phyloP scores from a whole-genome alignment of 805 yeast genomes.

The Yamadazyma paraphyllophila region DNA sequence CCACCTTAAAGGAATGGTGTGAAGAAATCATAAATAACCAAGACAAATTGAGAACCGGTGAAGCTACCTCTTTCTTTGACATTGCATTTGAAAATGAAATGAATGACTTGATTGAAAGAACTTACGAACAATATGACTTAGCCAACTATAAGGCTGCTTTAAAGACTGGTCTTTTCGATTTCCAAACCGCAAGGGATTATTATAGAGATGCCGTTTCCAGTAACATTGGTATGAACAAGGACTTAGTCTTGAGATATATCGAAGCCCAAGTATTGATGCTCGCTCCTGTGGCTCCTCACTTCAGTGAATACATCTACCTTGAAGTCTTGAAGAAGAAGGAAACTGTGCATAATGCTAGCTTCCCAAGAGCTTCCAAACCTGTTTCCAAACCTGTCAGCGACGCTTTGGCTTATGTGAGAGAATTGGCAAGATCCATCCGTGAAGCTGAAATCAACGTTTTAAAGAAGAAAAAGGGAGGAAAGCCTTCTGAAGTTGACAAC shows the following conservation, averaged over 20 bases:
- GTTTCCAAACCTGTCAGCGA: slow-evolving; percentile 60
- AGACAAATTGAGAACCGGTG: slow-evolving; percentile 50
- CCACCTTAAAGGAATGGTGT: slow-evolving; percentile 92
- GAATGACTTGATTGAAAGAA: slow-evolving; percentile 73
- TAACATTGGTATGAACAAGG: slow-evolving; percentile 70
- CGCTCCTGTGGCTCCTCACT: slow-evolving; percentile 95
- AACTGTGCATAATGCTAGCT: slow-evolving; percentile 69
- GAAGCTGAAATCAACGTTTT: slow-evolving; percentile 86
- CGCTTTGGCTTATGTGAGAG: slow-evolving; percentile 77
- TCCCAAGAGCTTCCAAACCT: slow-evolving; percentile 77
- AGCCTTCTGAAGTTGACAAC: slow-evolving; percentile 70
- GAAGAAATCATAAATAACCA: slow-evolving; percentile 64
- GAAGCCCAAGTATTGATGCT: slow-evolving; percentile 82
- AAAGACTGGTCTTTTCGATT: slow-evolving; percentile 88
- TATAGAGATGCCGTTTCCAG: slow-evolving; percentile 77
- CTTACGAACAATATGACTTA: slow-evolving; percentile 64
- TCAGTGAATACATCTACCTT: slow-evolving; percentile 84
- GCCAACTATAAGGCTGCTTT: slow-evolving; percentile 87
- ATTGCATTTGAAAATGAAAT: slow-evolving; percentile 89
- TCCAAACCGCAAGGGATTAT: slow-evolving; percentile 93
- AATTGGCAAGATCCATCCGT: slow-evolving; percentile 78
- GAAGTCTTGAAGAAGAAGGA: slow-evolving; percentile 68
- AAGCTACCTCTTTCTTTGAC: slow-evolving; percentile 67
- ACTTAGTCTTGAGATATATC: slow-evolving; percentile 75
- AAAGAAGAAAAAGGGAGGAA: slow-evolving; percentile 80